Evolutionary conservation across 257 asterid species (phyloP).

Genomic region (Solanum raphanifolium): DNA sequence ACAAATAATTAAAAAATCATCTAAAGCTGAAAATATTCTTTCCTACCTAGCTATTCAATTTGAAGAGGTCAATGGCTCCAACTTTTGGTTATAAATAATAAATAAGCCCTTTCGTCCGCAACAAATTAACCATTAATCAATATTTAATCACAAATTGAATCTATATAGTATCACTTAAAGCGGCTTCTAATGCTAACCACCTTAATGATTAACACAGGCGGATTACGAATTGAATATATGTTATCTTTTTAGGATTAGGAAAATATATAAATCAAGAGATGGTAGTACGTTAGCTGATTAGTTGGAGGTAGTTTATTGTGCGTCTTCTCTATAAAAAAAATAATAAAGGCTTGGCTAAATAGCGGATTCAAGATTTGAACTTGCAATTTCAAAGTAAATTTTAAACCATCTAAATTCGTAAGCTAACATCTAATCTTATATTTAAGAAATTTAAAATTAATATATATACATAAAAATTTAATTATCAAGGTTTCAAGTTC

Average conservation of each 20-base stretch:
- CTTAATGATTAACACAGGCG: not conserved
- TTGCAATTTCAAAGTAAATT: not conserved
- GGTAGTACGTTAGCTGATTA: not conserved
- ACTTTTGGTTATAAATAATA: not conserved
- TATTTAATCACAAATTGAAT: not conserved
- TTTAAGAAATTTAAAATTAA: not conserved
- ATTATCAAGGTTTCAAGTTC: too few relatives aligned
- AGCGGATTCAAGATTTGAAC: too few relatives aligned
- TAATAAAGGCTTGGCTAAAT: not conserved
- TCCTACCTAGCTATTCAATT: not conserved
- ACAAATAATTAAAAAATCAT: not conserved
- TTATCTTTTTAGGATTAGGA: not conserved
- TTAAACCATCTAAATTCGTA: not conserved
- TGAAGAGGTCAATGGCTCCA: not conserved
- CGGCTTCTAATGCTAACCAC: not conserved
- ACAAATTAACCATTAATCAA: not conserved
- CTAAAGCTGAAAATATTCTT: not conserved
- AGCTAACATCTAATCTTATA: not conserved
- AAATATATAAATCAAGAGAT: not conserved
- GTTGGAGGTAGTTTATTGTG: not conserved
- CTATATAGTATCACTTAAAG: not conserved
- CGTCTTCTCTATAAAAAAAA: not conserved
- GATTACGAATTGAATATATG: not conserved
- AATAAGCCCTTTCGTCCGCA: not conserved
- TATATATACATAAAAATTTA: too few relatives aligned